Evolutionary conservation across 2,329 filamentous ascomycete genomes (phyloP).

Genomic region (Colletotrichum orbiculare): DNA sequence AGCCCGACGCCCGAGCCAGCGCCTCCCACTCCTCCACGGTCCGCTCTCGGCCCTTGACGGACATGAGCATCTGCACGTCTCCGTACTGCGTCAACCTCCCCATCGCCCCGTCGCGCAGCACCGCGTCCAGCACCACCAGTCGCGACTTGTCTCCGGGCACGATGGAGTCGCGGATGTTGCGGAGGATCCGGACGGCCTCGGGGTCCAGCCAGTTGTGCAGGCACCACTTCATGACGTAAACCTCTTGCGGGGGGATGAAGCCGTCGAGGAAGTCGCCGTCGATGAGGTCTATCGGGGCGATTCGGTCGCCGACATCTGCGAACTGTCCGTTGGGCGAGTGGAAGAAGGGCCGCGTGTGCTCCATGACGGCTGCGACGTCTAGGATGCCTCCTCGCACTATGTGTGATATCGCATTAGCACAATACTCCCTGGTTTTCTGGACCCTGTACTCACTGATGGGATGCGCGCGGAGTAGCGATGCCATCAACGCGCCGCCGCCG

Average conservation of each 20-base stretch:
- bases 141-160: constrained; percentile 39
- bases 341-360: constrained; percentile 43
- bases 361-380: constrained; percentile 49
- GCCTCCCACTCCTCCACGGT: constrained; percentile 43
- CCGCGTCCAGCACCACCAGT: constrained; percentile 51
- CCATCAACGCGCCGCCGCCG: constrained; percentile 51
- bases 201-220: constrained; percentile 55
- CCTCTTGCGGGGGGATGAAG: constrained; percentile 44
- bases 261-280: constrained; percentile 50
- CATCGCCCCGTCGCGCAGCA: constrained; percentile 46
- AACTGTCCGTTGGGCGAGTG: constrained; percentile 38
- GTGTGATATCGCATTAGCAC: background rate
- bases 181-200: constrained; percentile 43
- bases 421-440: too few relatives aligned
- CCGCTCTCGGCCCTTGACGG: constrained; percentile 46
- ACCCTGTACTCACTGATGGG: constrained; percentile 7
- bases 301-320: constrained; percentile 45
- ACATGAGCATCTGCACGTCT: constrained; percentile 56
- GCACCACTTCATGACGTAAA: constrained; percentile 52
- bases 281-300: constrained; percentile 44
- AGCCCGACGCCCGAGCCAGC: constrained; percentile 44
- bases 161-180: constrained; percentile 46
- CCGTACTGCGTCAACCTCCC: constrained; percentile 49
- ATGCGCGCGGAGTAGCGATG: constrained; percentile 45
- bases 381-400: constrained; percentile 48